Base-by-base conservation (phyloP, 1,284 basidiomycete species). In the Blastosporella zonata region DNA sequence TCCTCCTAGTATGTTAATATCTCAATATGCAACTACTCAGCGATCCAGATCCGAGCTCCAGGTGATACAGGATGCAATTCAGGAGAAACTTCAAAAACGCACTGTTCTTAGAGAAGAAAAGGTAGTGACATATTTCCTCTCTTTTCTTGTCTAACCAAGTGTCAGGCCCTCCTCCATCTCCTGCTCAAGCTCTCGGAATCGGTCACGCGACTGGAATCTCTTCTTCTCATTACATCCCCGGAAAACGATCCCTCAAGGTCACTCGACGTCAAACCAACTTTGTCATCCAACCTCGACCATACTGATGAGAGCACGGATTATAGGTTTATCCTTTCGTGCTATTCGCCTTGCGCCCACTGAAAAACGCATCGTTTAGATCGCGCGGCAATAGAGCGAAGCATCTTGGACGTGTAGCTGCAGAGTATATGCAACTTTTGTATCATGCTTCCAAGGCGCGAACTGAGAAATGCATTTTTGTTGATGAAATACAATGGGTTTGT, bases 381-480 rank as follows among this genome's bases (percentile, higher is more conserved):
- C 77, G 77, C 46, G 79, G 76, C 3, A 87, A 81, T 55, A 79
- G 79, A 23, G 86, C 87, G 3, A 97, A 97, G 65, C 85, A 93
- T 60, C 76, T 97, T 3, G 79, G 82, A 12, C 82, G 94, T 42
- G 88, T 94, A 12, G 92, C 93, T 9, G 76, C 84, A 9, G 95
- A 97, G 66, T 97, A 95, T 63, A 91, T 82, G 2, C 93, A 97
- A 63, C 76, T 97, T n/a, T 74, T 93, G 28, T 98, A 97, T 64
- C 88, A 97, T 57, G 78, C 84, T 31, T 79, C 82, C 13, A 95
- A 97, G 64, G 91, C 93, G 13, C 75, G 81, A 8, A 71, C 72
- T 9, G 85, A 92, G 58, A 77, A 78, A 1, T 91, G 90, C 62
- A 76, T 75, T 7, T 93, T 92, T 59, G 81, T 95, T 1, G 78